Base-by-base conservation (phyloP, 2,329 filamentous ascomycete genomes). In the Ceratocystis colombiana region DNA sequence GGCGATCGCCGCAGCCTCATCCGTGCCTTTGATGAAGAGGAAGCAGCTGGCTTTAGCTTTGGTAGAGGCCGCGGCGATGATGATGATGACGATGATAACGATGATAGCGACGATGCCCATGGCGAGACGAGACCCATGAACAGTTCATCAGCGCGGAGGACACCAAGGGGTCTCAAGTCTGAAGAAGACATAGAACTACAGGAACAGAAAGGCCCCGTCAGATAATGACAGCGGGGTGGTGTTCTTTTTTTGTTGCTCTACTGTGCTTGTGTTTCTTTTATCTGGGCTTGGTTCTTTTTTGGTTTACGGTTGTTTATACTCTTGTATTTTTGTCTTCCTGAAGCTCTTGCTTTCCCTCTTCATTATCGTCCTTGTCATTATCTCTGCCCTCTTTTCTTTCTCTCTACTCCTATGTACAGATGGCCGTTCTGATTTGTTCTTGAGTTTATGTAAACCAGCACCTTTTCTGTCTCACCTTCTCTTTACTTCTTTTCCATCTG, bases 11-110 rank as follows among this genome's bases (percentile, higher is more conserved):
- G 92, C 70, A 89, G 89, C 3, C 79, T 97, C 28, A 96, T 97
- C 75, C 88, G 88, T 68, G 88, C 86, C 10, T 96, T 96, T 72
- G 93, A 97, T 71, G 85, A 94, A 68, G 92, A 96, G 74, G 85
- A 88, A 71, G 81, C 80, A 57, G 82, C 81, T 53, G 84, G 83
- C 4, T 90, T 95, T 69, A 89, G 89, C 50, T 79, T 97, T 61
- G 84, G 84, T 15, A 30, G 53, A 15, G 12, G 90, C 28, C 12
- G 96, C 71, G 88, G 92, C 70, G 89, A 94, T 69, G 88, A 82
- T 70, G 87, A 89, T 37, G 87, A 87, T 64, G 85, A 86, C n/a
- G 53, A 96, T 71, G 88, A 92, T 70, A 89, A 94, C 69, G 88
- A 82, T 70, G 87, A 87, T 64, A 85, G 86, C 41, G 72, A 71